Conservation (phyloP, 1,139 yeast species). For the Debaryomyces fabryi region DNA sequence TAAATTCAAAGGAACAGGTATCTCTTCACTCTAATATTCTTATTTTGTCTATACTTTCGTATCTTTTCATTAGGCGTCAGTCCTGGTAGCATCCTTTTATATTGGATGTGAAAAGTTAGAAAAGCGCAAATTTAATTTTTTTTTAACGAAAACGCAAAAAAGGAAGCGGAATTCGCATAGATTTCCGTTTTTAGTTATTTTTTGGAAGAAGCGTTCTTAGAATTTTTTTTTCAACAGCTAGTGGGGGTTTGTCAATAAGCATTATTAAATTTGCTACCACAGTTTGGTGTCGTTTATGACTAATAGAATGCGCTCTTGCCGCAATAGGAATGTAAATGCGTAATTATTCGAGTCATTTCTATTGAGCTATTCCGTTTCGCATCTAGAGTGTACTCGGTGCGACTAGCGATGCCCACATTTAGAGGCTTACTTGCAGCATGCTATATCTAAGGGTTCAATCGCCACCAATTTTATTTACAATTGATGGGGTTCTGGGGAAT, state of each 20-base stretch:
- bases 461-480: background rate
- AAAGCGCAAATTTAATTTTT: background rate
- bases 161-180: background rate
- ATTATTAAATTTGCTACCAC: background rate
- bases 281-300: background rate
- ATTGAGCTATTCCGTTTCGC: background rate
- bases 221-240: background rate
- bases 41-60: background rate
- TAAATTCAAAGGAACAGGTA: background rate
- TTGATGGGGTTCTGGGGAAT: background rate
- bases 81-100: background rate
- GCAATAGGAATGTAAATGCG: background rate
- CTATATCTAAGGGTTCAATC: background rate
- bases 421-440: background rate
- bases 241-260: background rate
- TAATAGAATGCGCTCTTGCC: background rate
- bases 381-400: background rate
- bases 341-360: background rate
- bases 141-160: background rate
- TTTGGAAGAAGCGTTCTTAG: background rate
- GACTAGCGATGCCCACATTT: background rate
- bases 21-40: background rate
- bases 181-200: background rate
- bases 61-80: background rate
- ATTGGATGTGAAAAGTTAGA: background rate